Evolutionary conservation across 768 basidiomycete genomes (phyloP), one percentile per base, ranked within the genome.

Genomic region (Psilocybe tampanensis): DNA sequence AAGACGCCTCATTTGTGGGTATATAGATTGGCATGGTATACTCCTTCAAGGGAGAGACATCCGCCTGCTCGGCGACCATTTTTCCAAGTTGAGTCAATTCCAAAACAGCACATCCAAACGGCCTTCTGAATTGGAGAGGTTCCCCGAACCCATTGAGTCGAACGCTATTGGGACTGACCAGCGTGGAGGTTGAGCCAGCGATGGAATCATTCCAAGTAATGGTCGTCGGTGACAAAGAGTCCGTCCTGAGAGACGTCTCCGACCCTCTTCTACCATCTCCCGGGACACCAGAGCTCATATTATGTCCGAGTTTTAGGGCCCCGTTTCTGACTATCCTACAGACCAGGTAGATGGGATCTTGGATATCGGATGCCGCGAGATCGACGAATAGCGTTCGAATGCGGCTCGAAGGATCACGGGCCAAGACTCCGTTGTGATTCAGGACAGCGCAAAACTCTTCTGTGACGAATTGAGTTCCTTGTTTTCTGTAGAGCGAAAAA

Each of bases 91-190:
- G 90, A 0, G 86, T 84, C 36, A 98, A 73, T 65, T 97, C 93
- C 52, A 98, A 74, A 9, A 97, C 89, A 2, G 96, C 96, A 67
- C 94, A 97, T n/a, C 95, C 96, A 67, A 98, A 94, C 0, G 96
- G 96, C 49, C 96, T 78, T 34, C 96, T 83, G 65, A 89, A 90
- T 53, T 83, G 81, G 22, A 71, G 60, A 8, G 74, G 68, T n/a
- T 84, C 83, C 22, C 45, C 57, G 43, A 60, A 48, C 41, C 66
- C 56, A 59, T 68, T 63, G 22, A 66, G 59, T 52, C 72, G 71
- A 36, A 67, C 64, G 43, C 66, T 60, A 29, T 59, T 57, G 32
- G 66, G 54, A 39, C 54, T 63, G 4, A 57, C 42, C 19, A 53
- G 33, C 5, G 61, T 43, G 17, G 58, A 39, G 8, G 52, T 56